phyloP scores from a whole-genome alignment of 2,329 filamentous ascomycete genomes.

The Fusarium vanettenii region DNA sequence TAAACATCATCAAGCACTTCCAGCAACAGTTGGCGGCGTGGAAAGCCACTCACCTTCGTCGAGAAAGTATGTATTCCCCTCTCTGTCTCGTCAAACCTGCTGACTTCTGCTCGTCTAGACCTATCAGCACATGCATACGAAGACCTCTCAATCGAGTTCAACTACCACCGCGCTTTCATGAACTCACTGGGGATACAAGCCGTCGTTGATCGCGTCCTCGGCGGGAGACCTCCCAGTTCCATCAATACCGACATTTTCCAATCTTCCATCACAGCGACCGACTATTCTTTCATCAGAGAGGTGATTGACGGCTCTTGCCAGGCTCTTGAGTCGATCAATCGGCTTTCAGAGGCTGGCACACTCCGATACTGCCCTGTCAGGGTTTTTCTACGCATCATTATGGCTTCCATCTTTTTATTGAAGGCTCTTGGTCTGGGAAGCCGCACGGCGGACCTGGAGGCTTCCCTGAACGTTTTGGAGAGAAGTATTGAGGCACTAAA shows the following conservation, averaged over 20 bases:
- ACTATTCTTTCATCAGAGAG: constrained; percentile 67
- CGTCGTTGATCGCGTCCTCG: constrained; percentile 58
- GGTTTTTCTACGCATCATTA: constrained; percentile 65
- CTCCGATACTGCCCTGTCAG: constrained; percentile 65
- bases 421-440: constrained; percentile 43
- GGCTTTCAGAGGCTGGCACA: constrained; percentile 57
- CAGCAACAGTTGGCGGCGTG: constrained; percentile 19
- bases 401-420: constrained; percentile 66
- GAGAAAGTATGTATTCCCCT: background rate
- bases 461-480: constrained; percentile 13
- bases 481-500: constrained; percentile 11
- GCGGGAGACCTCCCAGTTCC: background rate
- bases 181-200: constrained; percentile 66
- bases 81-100: background rate
- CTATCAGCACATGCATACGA: constrained; percentile 39
- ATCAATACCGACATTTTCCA: constrained; percentile 32
- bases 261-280: constrained; percentile 57
- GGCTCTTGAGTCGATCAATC: constrained; percentile 61
- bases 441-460: constrained; percentile 15
- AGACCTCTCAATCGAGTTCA: constrained; percentile 62
- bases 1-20: constrained; percentile 29
- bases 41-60: constrained; percentile 10
- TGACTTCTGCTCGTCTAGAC: background rate
- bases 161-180: constrained; percentile 55
- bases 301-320: constrained; percentile 65